Evolutionary conservation across 345 rosid species (phyloP).

Genomic region (Noccaea bulbosa): DNA sequence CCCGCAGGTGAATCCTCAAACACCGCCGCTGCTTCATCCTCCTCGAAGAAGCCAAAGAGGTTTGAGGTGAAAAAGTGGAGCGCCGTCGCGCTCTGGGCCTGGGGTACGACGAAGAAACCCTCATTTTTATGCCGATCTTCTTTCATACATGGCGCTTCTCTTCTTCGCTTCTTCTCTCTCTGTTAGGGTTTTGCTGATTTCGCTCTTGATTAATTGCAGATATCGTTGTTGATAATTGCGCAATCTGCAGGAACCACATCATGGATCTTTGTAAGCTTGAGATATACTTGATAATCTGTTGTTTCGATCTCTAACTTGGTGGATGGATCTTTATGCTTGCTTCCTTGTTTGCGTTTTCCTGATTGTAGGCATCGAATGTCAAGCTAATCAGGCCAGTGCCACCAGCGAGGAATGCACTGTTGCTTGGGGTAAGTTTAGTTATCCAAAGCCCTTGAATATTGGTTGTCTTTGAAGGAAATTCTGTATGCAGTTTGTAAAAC

Average conservation of each 20-base stretch:
- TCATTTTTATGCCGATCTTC: conserved; percentile 9
- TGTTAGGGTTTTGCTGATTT: conserved; percentile 8
- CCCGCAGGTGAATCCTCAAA: conserved; percentile 65
- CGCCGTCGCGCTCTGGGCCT: conserved; percentile 88
- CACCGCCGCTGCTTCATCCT: conserved; percentile 53
- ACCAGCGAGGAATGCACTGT: conserved; percentile 92
- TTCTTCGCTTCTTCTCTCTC: neutral
- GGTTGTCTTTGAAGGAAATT: neutral
- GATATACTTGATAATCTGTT: neutral
- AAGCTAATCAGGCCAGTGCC: conserved; percentile 83
- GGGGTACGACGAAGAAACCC: conserved; percentile 55
- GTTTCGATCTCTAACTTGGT: neutral
- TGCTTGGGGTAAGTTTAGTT: conserved; percentile 70
- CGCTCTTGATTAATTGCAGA: conserved; percentile 50
- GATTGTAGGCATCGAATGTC: conserved; percentile 76
- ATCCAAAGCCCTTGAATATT: neutral
- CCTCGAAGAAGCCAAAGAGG: conserved; percentile 65
- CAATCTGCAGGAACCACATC: conserved; percentile 85
- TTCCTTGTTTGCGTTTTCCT: neutral
- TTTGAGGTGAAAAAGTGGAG: conserved; percentile 91
- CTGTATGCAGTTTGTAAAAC: neutral
- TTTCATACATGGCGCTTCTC: neutral
- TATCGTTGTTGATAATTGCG: conserved; percentile 87
- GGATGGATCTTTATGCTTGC: neutral
- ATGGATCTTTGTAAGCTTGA: conserved; percentile 76